Evolutionary conservation across 2,329 filamentous ascomycete genomes (phyloP).

Genomic region (Colletotrichum sp.): DNA sequence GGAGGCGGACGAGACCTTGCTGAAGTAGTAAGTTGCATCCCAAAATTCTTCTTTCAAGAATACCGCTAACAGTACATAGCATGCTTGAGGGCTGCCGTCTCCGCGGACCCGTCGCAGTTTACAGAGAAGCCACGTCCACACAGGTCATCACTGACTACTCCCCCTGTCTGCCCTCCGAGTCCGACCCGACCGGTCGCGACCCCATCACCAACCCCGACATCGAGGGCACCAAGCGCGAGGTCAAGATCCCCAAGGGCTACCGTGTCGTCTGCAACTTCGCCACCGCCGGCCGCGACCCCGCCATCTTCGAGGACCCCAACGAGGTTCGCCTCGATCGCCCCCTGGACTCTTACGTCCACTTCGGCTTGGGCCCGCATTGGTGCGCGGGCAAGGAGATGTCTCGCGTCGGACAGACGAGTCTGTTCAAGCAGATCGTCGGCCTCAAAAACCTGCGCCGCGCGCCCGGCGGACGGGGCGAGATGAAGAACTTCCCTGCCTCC

Average conservation of each 20-base stretch:
- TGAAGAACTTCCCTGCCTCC: constrained; percentile 26
- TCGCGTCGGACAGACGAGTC: constrained; percentile 23
- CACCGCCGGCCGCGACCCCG: constrained; percentile 51
- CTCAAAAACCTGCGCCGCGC: constrained; percentile 27
- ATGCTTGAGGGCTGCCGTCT: constrained; percentile 60
- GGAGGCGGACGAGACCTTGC: constrained; percentile 53
- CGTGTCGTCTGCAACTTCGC: constrained; percentile 57
- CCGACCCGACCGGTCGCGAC: constrained; percentile 20
- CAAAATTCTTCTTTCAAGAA: not conserved
- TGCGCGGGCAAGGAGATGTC: constrained; percentile 40
- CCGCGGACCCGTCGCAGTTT: constrained; percentile 55
- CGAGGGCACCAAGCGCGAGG: constrained; percentile 12
- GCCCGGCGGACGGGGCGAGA: constrained; percentile 25
- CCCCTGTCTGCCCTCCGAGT: constrained; percentile 24
- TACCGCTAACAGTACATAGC: constrained; percentile 34
- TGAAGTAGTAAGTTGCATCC: constrained; percentile 33
- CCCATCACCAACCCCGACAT: constrained; percentile 23
- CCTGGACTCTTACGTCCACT: constrained; percentile 55
- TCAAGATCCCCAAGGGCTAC: constrained; percentile 39
- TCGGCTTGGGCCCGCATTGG: constrained; percentile 56
- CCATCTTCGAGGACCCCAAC: constrained; percentile 54
- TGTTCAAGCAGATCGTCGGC: constrained; percentile 28
- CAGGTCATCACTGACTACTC: constrained; percentile 30
- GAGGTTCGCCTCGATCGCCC: constrained; percentile 56
- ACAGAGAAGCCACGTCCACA: constrained; percentile 46